Conservation (phyloP, 148 eudicot genomes). For the Chenopodium berlandieri region DNA sequence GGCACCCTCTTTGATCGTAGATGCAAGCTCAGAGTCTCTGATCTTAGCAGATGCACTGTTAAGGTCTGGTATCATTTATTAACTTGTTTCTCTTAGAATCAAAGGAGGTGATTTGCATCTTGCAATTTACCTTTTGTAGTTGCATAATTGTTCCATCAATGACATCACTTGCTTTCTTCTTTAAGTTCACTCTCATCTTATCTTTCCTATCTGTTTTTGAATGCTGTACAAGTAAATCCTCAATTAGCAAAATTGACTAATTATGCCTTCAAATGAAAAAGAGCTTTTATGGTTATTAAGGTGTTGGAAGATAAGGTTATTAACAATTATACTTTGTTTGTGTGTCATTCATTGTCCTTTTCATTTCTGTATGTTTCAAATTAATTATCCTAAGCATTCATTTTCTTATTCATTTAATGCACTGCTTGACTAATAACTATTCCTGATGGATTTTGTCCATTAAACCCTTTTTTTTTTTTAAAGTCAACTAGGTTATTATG, state of each 20-base stretch:
- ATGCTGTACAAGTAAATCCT: not conserved
- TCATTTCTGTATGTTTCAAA: not conserved
- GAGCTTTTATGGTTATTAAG: not conserved
- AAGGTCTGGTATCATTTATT: constrained; percentile 46
- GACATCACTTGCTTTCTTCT: not conserved
- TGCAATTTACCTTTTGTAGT: not conserved
- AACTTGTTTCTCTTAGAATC: constrained; percentile 1
- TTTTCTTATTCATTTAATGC: not conserved
- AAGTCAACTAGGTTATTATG: not conserved
- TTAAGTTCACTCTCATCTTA: not conserved
- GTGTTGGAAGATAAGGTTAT: not conserved
- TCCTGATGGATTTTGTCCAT: not conserved
- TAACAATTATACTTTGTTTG: not conserved
- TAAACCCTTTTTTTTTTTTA: not conserved
- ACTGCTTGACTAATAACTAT: not conserved
- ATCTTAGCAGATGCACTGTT: constrained; percentile 71
- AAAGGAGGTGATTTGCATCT: not conserved
- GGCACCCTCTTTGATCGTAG: constrained; percentile 83
- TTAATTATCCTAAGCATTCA: not conserved
- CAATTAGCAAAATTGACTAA: not conserved
- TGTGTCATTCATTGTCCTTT: not conserved
- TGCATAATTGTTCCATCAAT: not conserved
- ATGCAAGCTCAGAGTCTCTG: constrained; percentile 82
- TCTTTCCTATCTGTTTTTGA: not conserved
- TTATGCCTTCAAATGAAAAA: not conserved